Base-by-base conservation (phyloP, 495 filamentous ascomycete genomes). In the Alectoria sarmentosa region DNA sequence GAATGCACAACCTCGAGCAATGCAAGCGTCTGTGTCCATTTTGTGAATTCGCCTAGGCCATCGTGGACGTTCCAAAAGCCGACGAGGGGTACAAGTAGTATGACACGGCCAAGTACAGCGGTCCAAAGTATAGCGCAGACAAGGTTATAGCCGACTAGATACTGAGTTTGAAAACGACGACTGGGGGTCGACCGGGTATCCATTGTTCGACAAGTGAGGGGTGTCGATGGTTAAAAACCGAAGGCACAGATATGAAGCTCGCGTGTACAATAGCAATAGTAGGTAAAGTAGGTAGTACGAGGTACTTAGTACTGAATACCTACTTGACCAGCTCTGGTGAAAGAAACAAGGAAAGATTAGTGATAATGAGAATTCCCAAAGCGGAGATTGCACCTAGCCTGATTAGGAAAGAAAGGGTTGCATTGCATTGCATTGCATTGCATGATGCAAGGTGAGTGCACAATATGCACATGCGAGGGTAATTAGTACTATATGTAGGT, bases 71-170 rank as follows among this genome's bases (percentile, higher is more conserved):
- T 67, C 28, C 68, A 70, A 72, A 83, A 81, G 59, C 85, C 81
- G 23, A 79, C 76, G 65, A 78, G 76, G 71, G 71, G 72, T n/a
- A 78, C 64, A 11, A 83, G 78, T 54, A 80, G 70, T 19, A 81
- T 65, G 23, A 81, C 78, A 57, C 88, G 84, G 59, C 82, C 77
- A 61, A 96, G 81, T 61, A 94, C 84, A 36, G 79, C 80, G 23
- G 80, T 71, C 94, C 94, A 98, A 65, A 91, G 81, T 52, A 86
- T 62, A 62, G 89, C 84, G 67, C 84, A 91, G 65, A 87, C 69
- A 67, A 84, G 76, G 74, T 97, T 98, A 84, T 97, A 98, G 71
- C 83, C 73, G 73, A 89, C 81, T 48, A 97, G 84, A 78, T 96
- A 96, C 39, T 67, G 65, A 44, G 61, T 64, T 63, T 69, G 55